Percentiles rank a stretch among this genome's conserved stretches.
These are phyloP conservation scores for Coffea eugenioides DNA, from an alignment of 257 asterid genomes.

Conservation along the genomic window DNA sequence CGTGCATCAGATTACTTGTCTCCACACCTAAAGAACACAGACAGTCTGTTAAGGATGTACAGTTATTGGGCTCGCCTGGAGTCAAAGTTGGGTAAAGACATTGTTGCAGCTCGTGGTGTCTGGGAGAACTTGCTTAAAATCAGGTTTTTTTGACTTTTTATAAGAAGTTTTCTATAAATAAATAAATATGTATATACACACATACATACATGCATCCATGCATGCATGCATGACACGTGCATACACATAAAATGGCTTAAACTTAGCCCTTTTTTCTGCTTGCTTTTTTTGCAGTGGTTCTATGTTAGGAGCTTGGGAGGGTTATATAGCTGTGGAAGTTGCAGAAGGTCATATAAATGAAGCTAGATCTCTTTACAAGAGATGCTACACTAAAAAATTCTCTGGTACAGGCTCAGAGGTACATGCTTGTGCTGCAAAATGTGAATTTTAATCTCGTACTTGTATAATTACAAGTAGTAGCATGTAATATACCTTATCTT, in stretches of 20 bases:
- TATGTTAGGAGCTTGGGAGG: conserved; percentile 82
- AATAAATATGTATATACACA: no score
- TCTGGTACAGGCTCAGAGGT: conserved; percentile 97
- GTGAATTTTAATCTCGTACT: not conserved
- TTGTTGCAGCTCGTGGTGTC: conserved; percentile 85
- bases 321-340: conserved; percentile 74
- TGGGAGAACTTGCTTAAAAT: conserved; percentile 91
- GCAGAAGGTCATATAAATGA: conserved; percentile 71
- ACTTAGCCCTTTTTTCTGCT: conserved; percentile 16
- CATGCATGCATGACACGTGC: no score
- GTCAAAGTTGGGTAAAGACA: conserved; percentile 65
- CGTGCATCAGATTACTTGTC: conserved; percentile 87
- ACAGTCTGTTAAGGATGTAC: conserved; percentile 53
- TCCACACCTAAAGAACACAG: conserved; percentile 62
- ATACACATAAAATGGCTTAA: no score
- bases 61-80: conserved; percentile 90
- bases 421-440: conserved; percentile 14
- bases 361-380: conserved; percentile 90
- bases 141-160: conserved; percentile 37
- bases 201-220: not conserved
- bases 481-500: not conserved
- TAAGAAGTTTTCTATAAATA: not conserved
- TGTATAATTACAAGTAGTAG: not conserved
- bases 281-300: conserved; percentile 63
- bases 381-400: conserved; percentile 84